Evolutionary conservation across 1,139 yeast genomes (phyloP), one percentile per base, ranked within the genome.

Genomic region (Yamadazyma pseudoaaseri): DNA sequence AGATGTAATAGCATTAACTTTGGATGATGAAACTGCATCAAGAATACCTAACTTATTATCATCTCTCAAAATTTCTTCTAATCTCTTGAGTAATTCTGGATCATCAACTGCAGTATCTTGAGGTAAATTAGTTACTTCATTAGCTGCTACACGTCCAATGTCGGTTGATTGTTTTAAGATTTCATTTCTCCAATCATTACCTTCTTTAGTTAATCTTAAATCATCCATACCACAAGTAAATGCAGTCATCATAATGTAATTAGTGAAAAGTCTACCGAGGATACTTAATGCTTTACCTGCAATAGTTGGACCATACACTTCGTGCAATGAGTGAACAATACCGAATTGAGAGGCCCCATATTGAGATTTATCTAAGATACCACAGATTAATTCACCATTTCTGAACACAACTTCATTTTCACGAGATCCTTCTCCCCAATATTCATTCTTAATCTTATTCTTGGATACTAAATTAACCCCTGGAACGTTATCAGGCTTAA

Each of bases 221-320:
- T 94, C 99, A 58, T 94, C 99, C 98, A 94, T 94, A 75, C 99
- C 98, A 80, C 99, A 94, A 7, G 98, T 92, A 56, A 94, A 86
- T 2, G 96, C 98, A 37, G 87, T 84, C 69, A 80, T 76, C 77
- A 85, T 92, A 51, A 84, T 89, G 60, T 89, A 94, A 58, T 87
- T 87, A 27, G 99, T 94, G 65, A 94, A 92, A 38, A 94, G 70
- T 55, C 98, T 78, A 44, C 98, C 98, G 42, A 94, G 72, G 20
- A 92, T 95, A 38, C 95, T 84, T 36, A 94, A 70, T 7, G 94
- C 76, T 54, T 86, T 81, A 40, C 97, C 97, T 17, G 98, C 97
- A 51, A 83, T 78, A 33, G 76, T 78, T 18, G 96, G 81, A 10
- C 98, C 98, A 58, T 92, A 94, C 15, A 92, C 85, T 65, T 94